Percentiles rank a stretch among this genome's conserved stretches.
Conservation (phyloP, 2,329 filamentous ascomycete species). For the Cytospora mali region DNA sequence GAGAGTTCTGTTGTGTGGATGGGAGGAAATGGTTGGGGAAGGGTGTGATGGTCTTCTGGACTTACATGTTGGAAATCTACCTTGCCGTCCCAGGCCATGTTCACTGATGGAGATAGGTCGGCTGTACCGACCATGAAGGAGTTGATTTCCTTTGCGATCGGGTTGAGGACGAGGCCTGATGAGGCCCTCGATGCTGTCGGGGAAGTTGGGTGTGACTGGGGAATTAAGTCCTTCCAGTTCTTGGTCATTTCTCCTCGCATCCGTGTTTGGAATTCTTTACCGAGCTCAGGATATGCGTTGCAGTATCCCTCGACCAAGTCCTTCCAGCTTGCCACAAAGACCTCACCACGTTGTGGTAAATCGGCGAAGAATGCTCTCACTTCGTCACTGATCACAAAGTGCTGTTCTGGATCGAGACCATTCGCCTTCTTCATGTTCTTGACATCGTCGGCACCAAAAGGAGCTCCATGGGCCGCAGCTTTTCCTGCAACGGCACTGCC, state of each 20-base stretch:
- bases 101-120: constrained; percentile 49
- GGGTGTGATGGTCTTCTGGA: constrained; percentile 1
- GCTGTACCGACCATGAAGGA: constrained; percentile 52
- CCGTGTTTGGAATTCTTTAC: constrained; percentile 49
- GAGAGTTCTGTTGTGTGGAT: fast-evolving
- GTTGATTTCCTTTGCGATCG: constrained; percentile 44
- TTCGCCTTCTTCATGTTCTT: constrained; percentile 55
- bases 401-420: constrained; percentile 52
- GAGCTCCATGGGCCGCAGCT: constrained; percentile 59
- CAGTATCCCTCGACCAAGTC: constrained; percentile 35
- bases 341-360: constrained; percentile 47
- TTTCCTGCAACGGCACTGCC: constrained; percentile 50
- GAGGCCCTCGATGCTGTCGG: constrained; percentile 53
- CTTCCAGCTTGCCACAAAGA: constrained; percentile 52
- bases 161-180: constrained; percentile 52
- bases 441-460: constrained; percentile 56
- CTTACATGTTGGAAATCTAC: constrained; percentile 54
- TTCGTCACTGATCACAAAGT: constrained; percentile 48
- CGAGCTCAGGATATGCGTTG: constrained; percentile 32
- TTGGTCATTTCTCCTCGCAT: constrained; percentile 49
- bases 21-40: neutral
- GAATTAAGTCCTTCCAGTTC: constrained; percentile 55
- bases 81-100: constrained; percentile 54
- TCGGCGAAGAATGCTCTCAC: constrained; percentile 57
- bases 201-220: constrained; percentile 49